These are phyloP conservation scores for Acacia pycnantha DNA, from an alignment of 331 rosid genomes.

Conservation along the genomic window DNA sequence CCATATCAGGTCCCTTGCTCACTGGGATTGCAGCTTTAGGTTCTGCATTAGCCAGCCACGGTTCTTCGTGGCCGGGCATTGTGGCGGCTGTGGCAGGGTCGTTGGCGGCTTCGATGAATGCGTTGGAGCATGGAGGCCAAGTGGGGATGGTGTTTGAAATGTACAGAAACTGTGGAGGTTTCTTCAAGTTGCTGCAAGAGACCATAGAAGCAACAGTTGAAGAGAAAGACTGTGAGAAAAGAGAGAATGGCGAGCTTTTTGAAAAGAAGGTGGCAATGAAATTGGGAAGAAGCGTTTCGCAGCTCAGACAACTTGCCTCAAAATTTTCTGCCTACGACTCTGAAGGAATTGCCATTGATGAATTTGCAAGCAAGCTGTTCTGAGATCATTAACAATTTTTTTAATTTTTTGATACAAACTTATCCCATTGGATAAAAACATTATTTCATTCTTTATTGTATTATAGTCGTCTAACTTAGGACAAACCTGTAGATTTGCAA, in stretches of 20 bases:
- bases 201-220: not conserved
- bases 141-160: slow-evolving; percentile 59
- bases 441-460: not conserved
- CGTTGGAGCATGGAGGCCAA: slow-evolving; percentile 29
- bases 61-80: slow-evolving; percentile 29
- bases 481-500: not conserved
- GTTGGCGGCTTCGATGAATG: slow-evolving; percentile 36
- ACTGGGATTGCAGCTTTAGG: slow-evolving; percentile 47
- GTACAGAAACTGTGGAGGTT: slow-evolving; percentile 50
- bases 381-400: not conserved
- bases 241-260: slow-evolving; percentile 5
- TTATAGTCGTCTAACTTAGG: not conserved
- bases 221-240: not conserved
- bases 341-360: not conserved
- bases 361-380: slow-evolving; percentile 22
- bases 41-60: slow-evolving; percentile 26
- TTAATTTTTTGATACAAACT: no score
- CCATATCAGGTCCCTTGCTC: slow-evolving; percentile 52
- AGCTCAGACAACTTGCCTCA: not conserved
- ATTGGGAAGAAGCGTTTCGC: slow-evolving; percentile 5
- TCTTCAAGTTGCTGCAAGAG: slow-evolving; percentile 32
- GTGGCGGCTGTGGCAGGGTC: slow-evolving; percentile 36
- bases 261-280: not conserved
- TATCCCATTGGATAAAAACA: not conserved
- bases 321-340: not conserved